A percentile compares a stretch with the other conserved stretches of the same genome.
Evolutionary conservation across 306 rosid genomes (phyloP).

Genomic region (Ormosia emarginata): DNA sequence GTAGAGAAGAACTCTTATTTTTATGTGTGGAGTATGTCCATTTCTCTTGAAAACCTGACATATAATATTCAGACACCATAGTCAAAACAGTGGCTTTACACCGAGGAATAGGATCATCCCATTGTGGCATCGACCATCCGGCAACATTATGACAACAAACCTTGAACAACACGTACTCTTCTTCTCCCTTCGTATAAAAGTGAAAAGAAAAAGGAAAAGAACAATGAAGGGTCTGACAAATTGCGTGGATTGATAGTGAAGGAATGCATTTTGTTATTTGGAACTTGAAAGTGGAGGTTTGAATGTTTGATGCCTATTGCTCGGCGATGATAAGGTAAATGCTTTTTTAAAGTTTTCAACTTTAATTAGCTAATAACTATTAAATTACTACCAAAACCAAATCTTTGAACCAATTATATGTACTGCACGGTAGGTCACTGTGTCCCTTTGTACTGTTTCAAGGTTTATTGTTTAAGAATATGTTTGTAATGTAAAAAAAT

Average conservation of each 20-base stretch:
- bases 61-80: not conserved
- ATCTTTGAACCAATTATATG: slow-evolving; percentile 9
- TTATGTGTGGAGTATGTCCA: no score
- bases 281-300: not conserved
- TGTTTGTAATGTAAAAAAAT: no score
- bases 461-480: no score
- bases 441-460: slow-evolving; percentile 6
- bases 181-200: not conserved
- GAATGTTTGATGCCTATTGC: not conserved
- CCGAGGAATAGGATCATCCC: not conserved
- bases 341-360: not conserved
- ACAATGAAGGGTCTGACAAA: not conserved
- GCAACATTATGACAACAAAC: not conserved
- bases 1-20: no score
- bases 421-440: not conserved
- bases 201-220: not conserved
- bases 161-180: not conserved
- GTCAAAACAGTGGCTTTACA: slow-evolving; percentile 21
- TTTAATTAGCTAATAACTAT: not conserved
- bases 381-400: not conserved
- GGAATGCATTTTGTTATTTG: not conserved
- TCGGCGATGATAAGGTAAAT: not conserved
- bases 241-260: slow-evolving; percentile 22
- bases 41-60: no score
- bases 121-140: slow-evolving; percentile 16